phyloP scores from a whole-genome alignment of 371 early-diverging fungal genomes.

The Smittium culicis region DNA sequence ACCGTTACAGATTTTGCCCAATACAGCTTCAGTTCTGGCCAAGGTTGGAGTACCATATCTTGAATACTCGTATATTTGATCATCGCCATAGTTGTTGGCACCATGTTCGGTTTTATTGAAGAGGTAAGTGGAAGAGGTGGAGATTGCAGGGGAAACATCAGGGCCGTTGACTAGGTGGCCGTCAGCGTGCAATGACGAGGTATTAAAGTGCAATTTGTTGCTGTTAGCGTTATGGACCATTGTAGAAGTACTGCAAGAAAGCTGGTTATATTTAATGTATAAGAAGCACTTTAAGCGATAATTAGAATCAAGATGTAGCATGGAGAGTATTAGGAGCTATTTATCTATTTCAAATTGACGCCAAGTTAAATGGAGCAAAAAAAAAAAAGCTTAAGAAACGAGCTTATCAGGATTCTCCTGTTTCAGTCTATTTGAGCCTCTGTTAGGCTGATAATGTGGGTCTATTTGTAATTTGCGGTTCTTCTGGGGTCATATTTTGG shows the following conservation, averaged over 20 bases:
- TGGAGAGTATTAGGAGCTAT: too few species aligned
- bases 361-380: too few species aligned
- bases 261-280: too few species aligned
- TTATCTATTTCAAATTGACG: too few species aligned
- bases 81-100: conserved; percentile 32
- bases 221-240: not conserved
- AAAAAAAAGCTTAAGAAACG: too few species aligned
- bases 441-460: too few species aligned
- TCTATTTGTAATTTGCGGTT: too few species aligned
- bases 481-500: too few species aligned
- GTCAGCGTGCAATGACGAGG: conserved; percentile 25
- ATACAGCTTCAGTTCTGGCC: conserved; percentile 65
- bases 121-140: conserved; percentile 81
- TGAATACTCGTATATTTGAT: conserved; percentile 45
- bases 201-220: conserved; percentile 8
- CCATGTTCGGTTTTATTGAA: conserved; percentile 63
- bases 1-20: conserved; percentile 72
- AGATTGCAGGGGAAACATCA: conserved; percentile 83
- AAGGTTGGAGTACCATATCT: conserved; percentile 82
- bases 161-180: conserved; percentile 38
- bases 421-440: too few species aligned
- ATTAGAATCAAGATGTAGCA: too few species aligned
- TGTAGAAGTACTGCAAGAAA: not conserved
- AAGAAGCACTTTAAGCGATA: too few species aligned
- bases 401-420: too few species aligned